Percentiles rank a stretch among this genome's conserved stretches.
Evolutionary conservation across 2,329 filamentous ascomycete genomes (phyloP).

Genomic region (Neofusicoccum ribis): DNA sequence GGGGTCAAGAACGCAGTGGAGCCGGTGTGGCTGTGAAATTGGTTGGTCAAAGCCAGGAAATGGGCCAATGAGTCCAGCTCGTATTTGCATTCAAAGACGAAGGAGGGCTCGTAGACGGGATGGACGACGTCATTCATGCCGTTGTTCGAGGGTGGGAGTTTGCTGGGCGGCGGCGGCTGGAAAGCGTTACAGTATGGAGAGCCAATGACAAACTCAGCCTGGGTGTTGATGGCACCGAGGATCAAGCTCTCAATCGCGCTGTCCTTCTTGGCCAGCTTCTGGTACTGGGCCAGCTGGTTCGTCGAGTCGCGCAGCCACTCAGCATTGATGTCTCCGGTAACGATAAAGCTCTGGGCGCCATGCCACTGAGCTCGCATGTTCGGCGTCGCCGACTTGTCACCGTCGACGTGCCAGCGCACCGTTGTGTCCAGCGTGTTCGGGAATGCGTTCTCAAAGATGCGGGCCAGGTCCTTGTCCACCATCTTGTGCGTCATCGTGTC

Average conservation of each 20-base stretch:
- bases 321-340: constrained; percentile 89
- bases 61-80: constrained; percentile 94
- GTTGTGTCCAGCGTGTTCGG: constrained; percentile 91
- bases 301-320: constrained; percentile 92
- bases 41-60: constrained; percentile 81
- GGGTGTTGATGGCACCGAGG: constrained; percentile 91
- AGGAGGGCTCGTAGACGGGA: constrained; percentile 77
- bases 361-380: constrained; percentile 58
- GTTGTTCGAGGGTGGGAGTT: constrained; percentile 69
- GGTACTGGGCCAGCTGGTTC: constrained; percentile 91
- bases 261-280: constrained; percentile 79
- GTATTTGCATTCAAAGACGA: constrained; percentile 98
- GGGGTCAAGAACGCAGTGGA: constrained; percentile 76
- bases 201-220: constrained; percentile 90
- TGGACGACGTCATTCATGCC: constrained; percentile 84
- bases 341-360: constrained; percentile 87
- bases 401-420: constrained; percentile 80
- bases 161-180: constrained; percentile 85
- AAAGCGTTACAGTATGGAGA: constrained; percentile 98
- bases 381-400: constrained; percentile 32
- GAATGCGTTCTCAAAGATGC: constrained; percentile 93
- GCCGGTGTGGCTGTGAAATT: constrained; percentile 78
- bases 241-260: constrained; percentile 76
- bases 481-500: constrained; percentile 76
- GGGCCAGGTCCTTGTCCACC: constrained; percentile 81